phyloP scores from a whole-genome alignment of 768 basidiomycete genomes.

The Trametes cingulata region DNA sequence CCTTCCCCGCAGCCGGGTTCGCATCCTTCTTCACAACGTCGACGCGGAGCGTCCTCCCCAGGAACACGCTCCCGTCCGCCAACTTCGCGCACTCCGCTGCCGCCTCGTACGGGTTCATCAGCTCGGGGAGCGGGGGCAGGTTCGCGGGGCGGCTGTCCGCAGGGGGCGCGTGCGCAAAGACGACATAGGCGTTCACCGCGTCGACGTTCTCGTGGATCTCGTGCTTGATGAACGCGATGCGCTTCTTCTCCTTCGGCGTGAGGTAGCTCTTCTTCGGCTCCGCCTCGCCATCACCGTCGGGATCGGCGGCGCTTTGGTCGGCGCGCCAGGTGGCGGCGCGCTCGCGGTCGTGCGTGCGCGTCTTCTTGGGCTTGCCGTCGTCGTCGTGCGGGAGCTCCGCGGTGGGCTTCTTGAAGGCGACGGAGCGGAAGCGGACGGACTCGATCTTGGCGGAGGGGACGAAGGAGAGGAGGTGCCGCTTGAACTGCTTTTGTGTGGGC shows the following conservation, averaged over 20 bases:
- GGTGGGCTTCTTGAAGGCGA: slow-evolving; percentile 86
- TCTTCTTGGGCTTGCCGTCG: slow-evolving; percentile 30
- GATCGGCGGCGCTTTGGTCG: slow-evolving; percentile 41
- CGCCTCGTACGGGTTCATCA: slow-evolving; percentile 71
- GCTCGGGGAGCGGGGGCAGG: slow-evolving; percentile 49
- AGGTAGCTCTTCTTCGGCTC: slow-evolving; percentile 65
- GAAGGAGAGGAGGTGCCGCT: slow-evolving; percentile 70
- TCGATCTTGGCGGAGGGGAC: slow-evolving; percentile 83
- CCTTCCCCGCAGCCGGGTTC: slow-evolving; percentile 26
- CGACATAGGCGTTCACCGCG: slow-evolving; percentile 84
- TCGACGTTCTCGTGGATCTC: slow-evolving; percentile 82
- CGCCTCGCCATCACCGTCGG: slow-evolving; percentile 42
- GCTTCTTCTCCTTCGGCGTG: slow-evolving; percentile 85
- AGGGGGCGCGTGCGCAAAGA: slow-evolving; percentile 74
- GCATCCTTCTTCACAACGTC: slow-evolving; percentile 56
- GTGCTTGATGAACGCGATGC: slow-evolving; percentile 90
- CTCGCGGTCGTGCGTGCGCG: slow-evolving; percentile 53
- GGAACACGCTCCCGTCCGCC: slow-evolving; percentile 71
- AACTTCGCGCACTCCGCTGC: slow-evolving; percentile 56
- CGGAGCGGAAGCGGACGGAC: slow-evolving; percentile 89
- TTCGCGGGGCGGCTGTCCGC: slow-evolving; percentile 43
- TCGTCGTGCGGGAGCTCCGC: slow-evolving; percentile 53
- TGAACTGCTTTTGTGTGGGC: slow-evolving; percentile 75
- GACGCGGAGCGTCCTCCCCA: slow-evolving; percentile 78
- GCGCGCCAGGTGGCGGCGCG: slow-evolving; percentile 62